Evolutionary conservation across 495 filamentous ascomycete species (phyloP).

Genomic region (Baudoinia panamericana): DNA sequence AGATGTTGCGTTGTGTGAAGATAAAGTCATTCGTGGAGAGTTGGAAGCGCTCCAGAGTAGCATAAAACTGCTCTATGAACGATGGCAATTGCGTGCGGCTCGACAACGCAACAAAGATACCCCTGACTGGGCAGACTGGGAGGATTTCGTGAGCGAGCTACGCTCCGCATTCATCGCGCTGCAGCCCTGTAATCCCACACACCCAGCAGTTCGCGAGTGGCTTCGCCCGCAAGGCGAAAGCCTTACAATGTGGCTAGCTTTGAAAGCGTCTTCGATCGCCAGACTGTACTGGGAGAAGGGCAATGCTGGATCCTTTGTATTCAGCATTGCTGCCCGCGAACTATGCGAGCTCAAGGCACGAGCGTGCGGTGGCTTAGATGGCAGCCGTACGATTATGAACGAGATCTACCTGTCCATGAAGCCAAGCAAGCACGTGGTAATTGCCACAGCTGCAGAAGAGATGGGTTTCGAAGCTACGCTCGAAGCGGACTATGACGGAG

Average conservation of each 20-base stretch:
- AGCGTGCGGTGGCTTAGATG: not conserved
- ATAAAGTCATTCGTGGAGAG: not conserved
- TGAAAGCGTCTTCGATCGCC: conserved; percentile 11
- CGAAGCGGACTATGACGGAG: too few relatives aligned
- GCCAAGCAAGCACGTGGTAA: conserved; percentile 13
- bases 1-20: not conserved
- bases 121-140: not conserved
- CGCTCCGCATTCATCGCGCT: conserved; percentile 1
- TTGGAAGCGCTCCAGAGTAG: not conserved
- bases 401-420: conserved; percentile 13
- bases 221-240: not conserved
- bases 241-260: conserved; percentile 6
- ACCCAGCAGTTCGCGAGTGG: not conserved
- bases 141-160: not conserved
- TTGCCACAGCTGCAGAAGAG: too few relatives aligned
- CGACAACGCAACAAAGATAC: not conserved
- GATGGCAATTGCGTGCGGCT: not conserved
- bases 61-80: not conserved
- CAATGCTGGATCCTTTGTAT: conserved; percentile 2
- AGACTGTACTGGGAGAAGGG: not conserved
- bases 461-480: too few relatives aligned
- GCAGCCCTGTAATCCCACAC: not conserved
- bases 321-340: conserved; percentile 13
- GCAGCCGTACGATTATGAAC: not conserved
- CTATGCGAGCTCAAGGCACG: conserved; percentile 12